These are phyloP conservation scores for Penicillium polonicum DNA, from an alignment of 2,329 filamentous ascomycete genomes.

Conservation along the genomic window DNA sequence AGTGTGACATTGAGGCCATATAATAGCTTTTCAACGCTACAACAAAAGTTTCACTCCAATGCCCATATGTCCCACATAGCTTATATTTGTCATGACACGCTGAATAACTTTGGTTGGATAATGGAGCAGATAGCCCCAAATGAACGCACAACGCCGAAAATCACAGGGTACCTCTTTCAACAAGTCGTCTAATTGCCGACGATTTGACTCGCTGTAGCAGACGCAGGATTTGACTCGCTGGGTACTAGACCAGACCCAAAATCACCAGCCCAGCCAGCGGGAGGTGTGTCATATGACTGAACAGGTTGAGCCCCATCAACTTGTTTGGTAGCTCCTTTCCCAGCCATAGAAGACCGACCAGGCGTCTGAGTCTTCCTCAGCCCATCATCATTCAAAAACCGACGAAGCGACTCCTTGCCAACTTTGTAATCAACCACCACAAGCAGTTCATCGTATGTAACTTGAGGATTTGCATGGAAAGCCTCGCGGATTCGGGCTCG, in stretches of 20 bases:
- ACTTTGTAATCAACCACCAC: conserved; percentile 2
- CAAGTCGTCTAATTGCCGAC: not conserved
- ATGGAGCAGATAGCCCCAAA: not conserved
- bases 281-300: not conserved
- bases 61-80: not conserved
- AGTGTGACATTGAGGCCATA: not conserved
- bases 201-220: not conserved
- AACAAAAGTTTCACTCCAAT: not conserved
- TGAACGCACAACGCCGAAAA: not conserved
- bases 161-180: not conserved
- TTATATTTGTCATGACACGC: not conserved
- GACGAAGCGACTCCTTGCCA: conserved; percentile 2
- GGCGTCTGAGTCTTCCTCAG: not conserved
- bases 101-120: not conserved
- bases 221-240: not conserved
- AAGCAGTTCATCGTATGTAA: conserved; percentile 1
- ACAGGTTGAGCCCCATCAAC: not conserved
- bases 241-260: not conserved
- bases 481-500: not conserved
- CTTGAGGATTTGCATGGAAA: not conserved
- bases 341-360: not conserved
- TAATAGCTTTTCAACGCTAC: not conserved
- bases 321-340: not conserved
- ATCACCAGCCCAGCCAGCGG: not conserved
- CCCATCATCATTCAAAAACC: not conserved